phyloP scores from a whole-genome alignment of 768 basidiomycete genomes.

The Psilocybe tampanensis region DNA sequence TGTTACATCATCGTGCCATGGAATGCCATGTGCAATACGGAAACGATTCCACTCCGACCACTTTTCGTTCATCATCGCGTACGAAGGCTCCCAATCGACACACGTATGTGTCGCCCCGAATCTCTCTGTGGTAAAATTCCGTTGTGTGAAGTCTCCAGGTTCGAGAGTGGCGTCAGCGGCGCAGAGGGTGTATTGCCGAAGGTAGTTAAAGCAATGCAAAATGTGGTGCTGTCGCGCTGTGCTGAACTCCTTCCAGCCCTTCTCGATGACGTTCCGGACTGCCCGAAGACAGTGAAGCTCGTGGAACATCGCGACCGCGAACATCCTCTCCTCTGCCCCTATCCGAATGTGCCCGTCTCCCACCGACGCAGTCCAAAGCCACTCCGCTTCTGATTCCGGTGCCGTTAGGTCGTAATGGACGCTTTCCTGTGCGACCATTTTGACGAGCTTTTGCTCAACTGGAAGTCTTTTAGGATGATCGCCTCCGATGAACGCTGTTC shows the following conservation, averaged over 20 bases:
- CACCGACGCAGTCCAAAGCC: conserved; percentile 30
- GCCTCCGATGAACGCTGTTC: conserved; percentile 25
- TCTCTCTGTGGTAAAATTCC: conserved; percentile 37
- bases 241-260: conserved; percentile 23
- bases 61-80: conserved; percentile 34
- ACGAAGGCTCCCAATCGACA: conserved; percentile 40
- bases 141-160: conserved; percentile 37
- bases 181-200: conserved; percentile 48
- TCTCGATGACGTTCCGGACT: conserved; percentile 29
- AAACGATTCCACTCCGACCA: conserved; percentile 36
- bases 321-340: conserved; percentile 31
- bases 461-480: conserved; percentile 31
- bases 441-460: conserved; percentile 26
- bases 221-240: conserved; percentile 28
- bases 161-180: conserved; percentile 51
- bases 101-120: conserved; percentile 42
- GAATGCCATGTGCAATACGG: conserved; percentile 25
- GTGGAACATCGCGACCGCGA: conserved; percentile 44
- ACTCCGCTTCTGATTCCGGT: conserved; percentile 29
- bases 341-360: conserved; percentile 30
- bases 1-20: conserved; percentile 25
- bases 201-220: conserved; percentile 50
- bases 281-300: conserved; percentile 47
- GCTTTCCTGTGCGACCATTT: conserved; percentile 30
- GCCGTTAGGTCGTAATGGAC: conserved; percentile 27